Evolutionary conservation across 2,329 filamentous ascomycete species (phyloP).

Genomic region (Phyllosticta capitalensis): DNA sequence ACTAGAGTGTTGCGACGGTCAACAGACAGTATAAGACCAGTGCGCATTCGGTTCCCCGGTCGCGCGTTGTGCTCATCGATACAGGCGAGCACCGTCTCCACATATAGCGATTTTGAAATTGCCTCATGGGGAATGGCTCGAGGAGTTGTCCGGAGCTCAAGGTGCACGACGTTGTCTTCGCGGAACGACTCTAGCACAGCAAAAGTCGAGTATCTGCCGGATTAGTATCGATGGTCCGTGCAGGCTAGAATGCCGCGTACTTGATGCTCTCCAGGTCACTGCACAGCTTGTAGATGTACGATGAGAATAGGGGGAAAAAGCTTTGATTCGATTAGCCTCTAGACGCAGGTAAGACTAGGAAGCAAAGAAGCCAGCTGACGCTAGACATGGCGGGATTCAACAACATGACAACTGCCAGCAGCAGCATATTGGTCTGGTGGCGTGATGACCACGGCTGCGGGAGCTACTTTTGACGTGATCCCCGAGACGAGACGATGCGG

Average conservation of each 20-base stretch:
- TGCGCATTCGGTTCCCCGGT: constrained; percentile 39
- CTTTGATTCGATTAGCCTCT: constrained; percentile 23
- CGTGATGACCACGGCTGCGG: background rate
- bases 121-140: constrained; percentile 46
- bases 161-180: constrained; percentile 62
- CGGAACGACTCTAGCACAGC: constrained; percentile 52
- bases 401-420: background rate
- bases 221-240: background rate
- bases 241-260: constrained; percentile 34
- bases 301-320: constrained; percentile 70
- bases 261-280: constrained; percentile 51
- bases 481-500: background rate
- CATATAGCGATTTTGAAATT: constrained; percentile 55
- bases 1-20: constrained; percentile 54
- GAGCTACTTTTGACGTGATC: background rate
- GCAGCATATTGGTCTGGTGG: background rate
- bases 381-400: background rate
- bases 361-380: no score
- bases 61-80: constrained; percentile 44
- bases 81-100: constrained; percentile 55
- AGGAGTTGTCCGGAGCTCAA: constrained; percentile 74
- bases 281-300: constrained; percentile 69
- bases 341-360: background rate
- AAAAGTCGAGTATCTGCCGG: constrained; percentile 51
- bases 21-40: constrained; percentile 62